Base-by-base conservation (phyloP, 768 basidiomycete genomes). In the Boletus subparvulus region DNA sequence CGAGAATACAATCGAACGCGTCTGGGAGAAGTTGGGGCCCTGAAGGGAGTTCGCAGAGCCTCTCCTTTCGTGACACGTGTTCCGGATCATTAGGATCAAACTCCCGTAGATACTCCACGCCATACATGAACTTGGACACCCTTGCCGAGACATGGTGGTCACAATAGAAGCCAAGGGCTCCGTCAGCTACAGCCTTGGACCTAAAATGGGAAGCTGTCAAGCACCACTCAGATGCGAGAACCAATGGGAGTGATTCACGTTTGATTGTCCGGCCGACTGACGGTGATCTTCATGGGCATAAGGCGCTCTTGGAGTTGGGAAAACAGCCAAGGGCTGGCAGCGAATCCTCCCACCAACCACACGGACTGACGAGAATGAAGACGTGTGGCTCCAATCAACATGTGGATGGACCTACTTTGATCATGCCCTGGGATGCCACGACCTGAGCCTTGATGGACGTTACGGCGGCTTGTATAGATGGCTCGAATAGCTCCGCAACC, bases 121-220 rank as follows among this genome's bases (percentile, higher is more conserved):
- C 90, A 65, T 91, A 92, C 83, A 90, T 85, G 65, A 82, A 90
- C 67, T 80, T 89, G 32, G 88, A 87, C 76, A 90, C 84, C 43
- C 90, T 82, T 24, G 90, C 87, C 6, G 87, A 87, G 53, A 92
- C 90, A 62, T 90, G 86, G 59, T 91, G 90, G 64, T 91, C 90
- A 61, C 86, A 88, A 71, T 90, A 91, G 71, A 91, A 92, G 30
- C 88, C 88, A 59, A 92, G 83, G 2, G 89, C 88, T 26, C 90
- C 90, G 60, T 92, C 88, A 32, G 90, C 88, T 8, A 91, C 89
- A 4, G 90, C 90, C 70, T 92, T 92, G 17, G 90, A 90, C 14
- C 89, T 91, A 61, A n/a, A 63, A 54, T 12, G 19, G 49, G 28
- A 54, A 51, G 12, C 14, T 16, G 11, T 51, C 58, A 26, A 62